Evolutionary conservation across 2,329 filamentous ascomycete species (phyloP).

Genomic region (Elsinoe batatas): DNA sequence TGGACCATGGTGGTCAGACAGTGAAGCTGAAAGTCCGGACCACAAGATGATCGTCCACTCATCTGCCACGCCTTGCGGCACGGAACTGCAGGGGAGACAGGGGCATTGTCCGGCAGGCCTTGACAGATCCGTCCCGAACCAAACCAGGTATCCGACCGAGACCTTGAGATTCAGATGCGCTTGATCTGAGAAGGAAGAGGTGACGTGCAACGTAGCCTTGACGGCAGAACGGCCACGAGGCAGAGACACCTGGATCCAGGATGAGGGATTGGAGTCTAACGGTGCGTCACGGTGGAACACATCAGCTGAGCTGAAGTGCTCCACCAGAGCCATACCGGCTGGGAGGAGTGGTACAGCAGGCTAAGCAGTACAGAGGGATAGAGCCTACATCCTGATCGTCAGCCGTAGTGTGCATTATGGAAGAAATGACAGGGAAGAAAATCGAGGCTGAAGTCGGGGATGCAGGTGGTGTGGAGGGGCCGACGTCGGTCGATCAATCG

Average conservation of each 20-base stretch:
- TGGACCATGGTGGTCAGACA: not conserved
- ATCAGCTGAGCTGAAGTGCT: not conserved
- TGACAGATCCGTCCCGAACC: not conserved
- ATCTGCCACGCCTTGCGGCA: slow-evolving; percentile 3
- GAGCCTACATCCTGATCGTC: not conserved
- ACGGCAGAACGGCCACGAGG: not conserved
- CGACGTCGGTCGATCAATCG: slow-evolving; percentile 6
- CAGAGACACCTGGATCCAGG: not conserved
- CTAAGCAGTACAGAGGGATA: not conserved
- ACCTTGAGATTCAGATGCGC: not conserved
- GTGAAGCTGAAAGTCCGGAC: not conserved
- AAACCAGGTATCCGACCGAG: not conserved
- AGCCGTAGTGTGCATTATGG: not conserved
- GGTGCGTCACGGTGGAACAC: not conserved
- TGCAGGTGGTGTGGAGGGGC: not conserved
- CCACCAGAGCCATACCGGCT: not conserved
- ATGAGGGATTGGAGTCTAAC: slow-evolving; percentile 3
- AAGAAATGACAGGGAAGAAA: not conserved
- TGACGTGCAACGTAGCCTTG: slow-evolving; percentile 1
- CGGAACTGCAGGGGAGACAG: not conserved
- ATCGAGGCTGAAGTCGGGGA: slow-evolving; percentile 1
- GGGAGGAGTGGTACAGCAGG: no score
- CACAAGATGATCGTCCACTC: not conserved
- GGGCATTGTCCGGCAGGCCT: not conserved
- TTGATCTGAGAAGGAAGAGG: not conserved